Conservation (phyloP, 2,329 filamentous ascomycete species). For the Sporothrix humicola region DNA sequence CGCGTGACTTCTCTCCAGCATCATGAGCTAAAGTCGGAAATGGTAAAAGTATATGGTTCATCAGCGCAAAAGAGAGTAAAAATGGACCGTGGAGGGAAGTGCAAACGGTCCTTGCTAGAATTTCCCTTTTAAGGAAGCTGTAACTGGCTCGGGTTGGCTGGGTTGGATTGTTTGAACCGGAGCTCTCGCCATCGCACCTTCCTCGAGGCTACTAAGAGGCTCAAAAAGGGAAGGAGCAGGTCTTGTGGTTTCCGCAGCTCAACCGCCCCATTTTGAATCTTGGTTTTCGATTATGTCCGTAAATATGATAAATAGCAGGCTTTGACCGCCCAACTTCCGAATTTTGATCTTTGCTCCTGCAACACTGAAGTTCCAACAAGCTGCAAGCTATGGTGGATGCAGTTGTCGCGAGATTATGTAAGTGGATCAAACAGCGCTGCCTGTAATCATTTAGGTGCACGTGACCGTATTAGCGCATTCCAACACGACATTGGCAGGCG, state of each 20-base stretch:
- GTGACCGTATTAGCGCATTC: slow-evolving; percentile 16
- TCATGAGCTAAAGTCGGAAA: too few relatives aligned
- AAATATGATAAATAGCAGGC: too few relatives aligned
- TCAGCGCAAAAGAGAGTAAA: neutral
- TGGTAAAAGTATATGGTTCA: neutral
- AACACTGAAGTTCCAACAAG: too few relatives aligned
- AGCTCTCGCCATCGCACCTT: neutral
- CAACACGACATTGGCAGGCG: slow-evolving; percentile 10
- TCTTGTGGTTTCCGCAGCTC: neutral
- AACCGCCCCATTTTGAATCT: too few relatives aligned
- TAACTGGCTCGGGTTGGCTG: too few relatives aligned
- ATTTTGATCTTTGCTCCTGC: neutral
- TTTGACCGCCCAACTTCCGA: too few relatives aligned
- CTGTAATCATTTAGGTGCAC: neutral
- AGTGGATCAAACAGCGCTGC: neutral
- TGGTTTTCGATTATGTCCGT: neutral
- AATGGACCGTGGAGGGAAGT: neutral
- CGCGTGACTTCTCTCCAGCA: neutral
- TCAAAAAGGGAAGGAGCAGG: neutral
- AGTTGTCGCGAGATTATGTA: slow-evolving; percentile 26
- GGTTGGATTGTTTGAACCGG: neutral
- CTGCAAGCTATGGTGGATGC: neutral
- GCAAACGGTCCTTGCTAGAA: neutral
- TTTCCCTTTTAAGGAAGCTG: neutral
- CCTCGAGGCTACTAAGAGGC: neutral